Evolutionary conservation across 108 stramenopile genomes (phyloP).

Genomic region (Mediolabrus comicus): DNA sequence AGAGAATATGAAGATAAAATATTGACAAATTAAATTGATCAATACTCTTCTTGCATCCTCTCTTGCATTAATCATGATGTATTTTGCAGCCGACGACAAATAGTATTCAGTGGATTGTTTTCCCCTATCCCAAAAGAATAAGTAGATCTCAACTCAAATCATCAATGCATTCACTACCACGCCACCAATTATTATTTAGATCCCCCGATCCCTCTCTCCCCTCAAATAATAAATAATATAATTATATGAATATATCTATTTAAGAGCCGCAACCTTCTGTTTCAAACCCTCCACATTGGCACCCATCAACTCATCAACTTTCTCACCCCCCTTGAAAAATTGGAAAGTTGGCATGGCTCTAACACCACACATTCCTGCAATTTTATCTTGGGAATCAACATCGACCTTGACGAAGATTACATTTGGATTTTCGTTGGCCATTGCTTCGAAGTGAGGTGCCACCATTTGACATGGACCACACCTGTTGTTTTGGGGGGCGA

Average conservation of each 20-base stretch:
- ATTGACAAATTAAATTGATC: too few relatives aligned
- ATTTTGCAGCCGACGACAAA: too few relatives aligned
- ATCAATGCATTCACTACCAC: too few relatives aligned
- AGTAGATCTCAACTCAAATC: too few relatives aligned
- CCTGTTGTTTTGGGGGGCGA: constrained; percentile 8
- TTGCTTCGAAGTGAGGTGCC: constrained; percentile 74
- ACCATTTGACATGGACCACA: constrained; percentile 85
- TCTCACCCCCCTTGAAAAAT: constrained; percentile 75
- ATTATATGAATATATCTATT: background rate
- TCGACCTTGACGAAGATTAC: constrained; percentile 87
- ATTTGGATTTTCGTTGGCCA: constrained; percentile 63
- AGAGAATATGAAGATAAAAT: too few relatives aligned
- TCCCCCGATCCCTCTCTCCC: too few relatives aligned
- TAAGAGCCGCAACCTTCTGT: constrained; percentile 20
- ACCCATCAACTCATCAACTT: constrained; percentile 76
- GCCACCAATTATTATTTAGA: too few relatives aligned
- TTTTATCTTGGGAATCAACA: constrained; percentile 78
- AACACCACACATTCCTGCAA: constrained; percentile 66
- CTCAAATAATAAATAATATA: too few relatives aligned
- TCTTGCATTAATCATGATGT: too few relatives aligned
- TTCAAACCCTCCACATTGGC: constrained; percentile 54
- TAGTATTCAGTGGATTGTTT: too few relatives aligned
- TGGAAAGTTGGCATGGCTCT: constrained; percentile 93
- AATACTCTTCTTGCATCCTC: too few relatives aligned
- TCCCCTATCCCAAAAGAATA: too few relatives aligned